Percentiles rank a stretch among this genome's conserved stretches.
Evolutionary conservation across 352 stramenopile genomes (phyloP).

Genomic region (Globisporangium nodosum): DNA sequence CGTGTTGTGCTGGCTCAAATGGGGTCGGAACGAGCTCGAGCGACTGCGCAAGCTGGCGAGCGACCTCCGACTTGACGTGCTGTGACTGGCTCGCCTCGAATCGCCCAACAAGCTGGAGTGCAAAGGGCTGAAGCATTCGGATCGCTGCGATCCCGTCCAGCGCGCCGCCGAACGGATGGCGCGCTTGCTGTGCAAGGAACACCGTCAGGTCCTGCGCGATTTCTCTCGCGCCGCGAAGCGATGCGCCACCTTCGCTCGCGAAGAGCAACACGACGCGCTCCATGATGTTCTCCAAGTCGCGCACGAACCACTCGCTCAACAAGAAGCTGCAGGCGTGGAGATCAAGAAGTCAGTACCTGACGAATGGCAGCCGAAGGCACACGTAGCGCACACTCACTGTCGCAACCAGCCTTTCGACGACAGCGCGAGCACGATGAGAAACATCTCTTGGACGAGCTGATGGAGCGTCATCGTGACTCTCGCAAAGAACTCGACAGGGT

Average conservation of each 20-base stretch:
- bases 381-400: conserved; percentile 3
- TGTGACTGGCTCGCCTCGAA: neutral
- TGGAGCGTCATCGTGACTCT: conserved; percentile 17
- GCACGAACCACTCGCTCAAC: conserved; percentile 19
- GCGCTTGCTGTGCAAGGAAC: conserved; percentile 1
- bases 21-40: conserved; percentile 5
- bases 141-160: neutral
- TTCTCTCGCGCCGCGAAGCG: conserved; percentile 16
- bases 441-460: conserved; percentile 1
- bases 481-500: conserved; percentile 18
- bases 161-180: neutral
- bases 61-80: conserved; percentile 1
- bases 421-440: conserved; percentile 1
- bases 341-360: neutral
- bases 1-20: neutral
- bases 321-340: conserved; percentile 12
- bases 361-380: neutral
- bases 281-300: conserved; percentile 12
- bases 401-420: conserved; percentile 9
- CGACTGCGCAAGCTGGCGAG: conserved; percentile 3
- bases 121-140: neutral
- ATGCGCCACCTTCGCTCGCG: conserved; percentile 8
- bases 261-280: conserved; percentile 12
- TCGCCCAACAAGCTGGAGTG: conserved; percentile 2
- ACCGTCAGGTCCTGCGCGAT: conserved; percentile 9